Evolutionary conservation across 345 rosid genomes (phyloP).

Genomic region (Eucalyptus regnans): DNA sequence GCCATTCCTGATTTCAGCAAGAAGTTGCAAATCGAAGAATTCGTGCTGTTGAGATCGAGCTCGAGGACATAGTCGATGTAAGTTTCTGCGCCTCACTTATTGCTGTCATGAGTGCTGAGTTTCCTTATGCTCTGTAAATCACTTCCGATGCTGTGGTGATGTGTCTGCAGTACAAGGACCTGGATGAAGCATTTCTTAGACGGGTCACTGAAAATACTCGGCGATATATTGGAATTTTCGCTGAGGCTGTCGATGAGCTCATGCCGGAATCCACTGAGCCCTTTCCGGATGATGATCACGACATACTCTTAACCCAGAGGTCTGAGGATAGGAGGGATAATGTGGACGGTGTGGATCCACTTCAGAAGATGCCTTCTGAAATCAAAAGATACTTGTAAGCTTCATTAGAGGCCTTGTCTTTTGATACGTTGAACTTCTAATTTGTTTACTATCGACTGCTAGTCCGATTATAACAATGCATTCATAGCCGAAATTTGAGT

Average conservation of each 20-base stretch:
- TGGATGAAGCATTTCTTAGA: constrained; percentile 52
- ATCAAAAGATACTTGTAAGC: constrained; percentile 87
- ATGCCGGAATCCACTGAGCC: constrained; percentile 89
- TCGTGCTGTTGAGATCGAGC: constrained; percentile 70
- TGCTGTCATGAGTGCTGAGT: not conserved
- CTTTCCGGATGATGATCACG: constrained; percentile 81
- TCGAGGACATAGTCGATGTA: constrained; percentile 74
- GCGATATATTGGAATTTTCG: constrained; percentile 67
- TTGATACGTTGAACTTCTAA: not conserved
- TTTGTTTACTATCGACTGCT: not conserved
- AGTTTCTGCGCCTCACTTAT: not conserved
- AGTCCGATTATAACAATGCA: not conserved
- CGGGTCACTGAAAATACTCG: constrained; percentile 86
- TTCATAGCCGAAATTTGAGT: not conserved
- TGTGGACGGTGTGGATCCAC: constrained; percentile 54
- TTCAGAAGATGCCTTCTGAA: constrained; percentile 77
- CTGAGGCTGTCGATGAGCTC: constrained; percentile 66
- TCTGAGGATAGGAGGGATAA: constrained; percentile 52
- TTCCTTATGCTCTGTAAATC: not conserved
- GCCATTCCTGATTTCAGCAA: constrained; percentile 39
- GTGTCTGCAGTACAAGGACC: constrained; percentile 45
- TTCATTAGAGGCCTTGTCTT: not conserved
- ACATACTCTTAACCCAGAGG: constrained; percentile 87
- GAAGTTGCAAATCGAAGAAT: constrained; percentile 72
- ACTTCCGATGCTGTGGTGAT: not conserved